These are phyloP conservation scores for Pseudevernia furfuracea DNA, from an alignment of 495 filamentous ascomycete species.

Conservation along the genomic window DNA sequence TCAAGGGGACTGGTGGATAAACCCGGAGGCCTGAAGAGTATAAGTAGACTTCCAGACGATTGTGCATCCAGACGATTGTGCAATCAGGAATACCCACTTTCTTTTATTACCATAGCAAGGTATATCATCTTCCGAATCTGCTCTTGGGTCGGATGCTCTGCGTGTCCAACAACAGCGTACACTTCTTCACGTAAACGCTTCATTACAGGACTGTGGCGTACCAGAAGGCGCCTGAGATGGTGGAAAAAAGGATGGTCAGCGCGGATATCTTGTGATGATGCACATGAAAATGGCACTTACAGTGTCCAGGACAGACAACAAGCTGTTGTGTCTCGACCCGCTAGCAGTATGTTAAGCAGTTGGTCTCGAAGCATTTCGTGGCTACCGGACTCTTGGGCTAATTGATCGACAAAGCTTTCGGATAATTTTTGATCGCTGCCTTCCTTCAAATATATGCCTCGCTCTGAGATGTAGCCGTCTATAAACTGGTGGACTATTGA, in stretches of 20 bases:
- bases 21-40: constrained; percentile 43
- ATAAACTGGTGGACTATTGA: constrained; percentile 33
- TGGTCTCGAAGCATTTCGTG: constrained; percentile 44
- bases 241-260: constrained; percentile 24
- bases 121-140: constrained; percentile 36
- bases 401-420: constrained; percentile 26
- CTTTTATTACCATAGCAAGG: constrained; percentile 39
- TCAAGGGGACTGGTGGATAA: constrained; percentile 68
- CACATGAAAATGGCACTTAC: no score
- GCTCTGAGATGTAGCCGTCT: constrained; percentile 32
- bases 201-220: constrained; percentile 28
- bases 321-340: constrained; percentile 58
- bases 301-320: constrained; percentile 38
- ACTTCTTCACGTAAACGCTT: constrained; percentile 29
- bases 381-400: constrained; percentile 29
- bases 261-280: no score
- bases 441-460: no score
- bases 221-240: constrained; percentile 25
- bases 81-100: constrained; percentile 29
- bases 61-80: no score
- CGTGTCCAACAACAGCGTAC: constrained; percentile 23
- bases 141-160: constrained; percentile 27
- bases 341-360: constrained; percentile 49
- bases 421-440: constrained; percentile 12
- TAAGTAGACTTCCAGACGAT: constrained; percentile 1